Evolutionary conservation across 1,284 basidiomycete genomes (phyloP), one percentile per base, ranked within the genome.

Genomic region (Vanrija humicola): DNA sequence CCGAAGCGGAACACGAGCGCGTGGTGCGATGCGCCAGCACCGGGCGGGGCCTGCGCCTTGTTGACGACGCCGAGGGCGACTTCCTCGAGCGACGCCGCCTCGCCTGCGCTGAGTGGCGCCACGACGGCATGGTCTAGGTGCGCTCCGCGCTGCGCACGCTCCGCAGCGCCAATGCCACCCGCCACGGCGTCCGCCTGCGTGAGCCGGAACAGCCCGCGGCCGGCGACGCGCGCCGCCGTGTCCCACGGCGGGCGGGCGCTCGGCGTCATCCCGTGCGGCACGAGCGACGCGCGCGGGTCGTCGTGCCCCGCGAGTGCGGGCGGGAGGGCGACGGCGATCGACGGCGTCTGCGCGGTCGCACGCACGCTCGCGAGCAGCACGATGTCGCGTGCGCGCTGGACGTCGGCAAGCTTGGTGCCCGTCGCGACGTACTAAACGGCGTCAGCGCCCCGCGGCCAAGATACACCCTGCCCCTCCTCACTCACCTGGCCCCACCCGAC

Each of bases 171-270:
- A 1, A 38, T 15, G 9, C 18, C 16, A 10, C 40, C 46, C 16
- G 9, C 8, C 5, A 3, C 15, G 0, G 19, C 18, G 38, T 28
- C 23, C 5, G 28, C 42, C n/a, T 45, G 42, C 5, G 38, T 25
- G 21, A 61, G 48, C 28, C 59, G 59, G 59, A 61, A 61, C 25
- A 61, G 40, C 3, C 40, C 23, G 3, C 52, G 49, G 19, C 38
- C 52, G 5, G 38, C 50, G 6, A 47, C 45, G 5, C 34, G 34
- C 18, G 56, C 50, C 8, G 48, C 47, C 8, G 45, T 48, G 7
- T 54, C 43, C 55, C 55, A 61, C 3, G 52, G 55, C 18, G 57
- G 47, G 9, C 53, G 48, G 5, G 59, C 38, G 3, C 40, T 26
- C 19, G 42, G 23, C 19, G 59, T 38, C 1, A 54, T 55, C n/a